Evolutionary conservation across 2,329 filamentous ascomycete species (phyloP).

Genomic region (Colletotrichum sp.): DNA sequence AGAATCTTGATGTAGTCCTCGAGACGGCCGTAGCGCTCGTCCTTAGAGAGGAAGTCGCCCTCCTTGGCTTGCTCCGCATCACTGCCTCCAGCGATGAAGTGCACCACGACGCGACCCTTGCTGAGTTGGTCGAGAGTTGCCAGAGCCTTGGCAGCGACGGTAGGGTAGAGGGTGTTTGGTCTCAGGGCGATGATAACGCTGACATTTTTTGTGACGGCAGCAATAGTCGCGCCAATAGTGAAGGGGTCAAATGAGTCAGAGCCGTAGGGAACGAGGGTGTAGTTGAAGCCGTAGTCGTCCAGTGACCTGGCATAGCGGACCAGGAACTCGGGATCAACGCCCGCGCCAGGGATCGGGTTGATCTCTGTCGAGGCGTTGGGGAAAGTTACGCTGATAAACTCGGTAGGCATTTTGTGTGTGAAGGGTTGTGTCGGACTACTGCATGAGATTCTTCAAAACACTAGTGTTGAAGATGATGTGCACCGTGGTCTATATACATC

Average conservation of each 20-base stretch:
- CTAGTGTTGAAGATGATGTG: neutral
- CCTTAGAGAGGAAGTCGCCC: constrained; percentile 64
- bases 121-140: constrained; percentile 67
- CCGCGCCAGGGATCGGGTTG: constrained; percentile 53
- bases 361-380: constrained; percentile 63
- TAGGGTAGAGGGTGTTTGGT: constrained; percentile 67
- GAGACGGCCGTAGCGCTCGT: constrained; percentile 60
- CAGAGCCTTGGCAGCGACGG: constrained; percentile 65
- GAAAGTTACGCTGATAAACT: constrained; percentile 65
- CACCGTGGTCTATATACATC: constrained; percentile 13
- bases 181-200: constrained; percentile 67
- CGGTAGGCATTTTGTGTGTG: constrained; percentile 44
- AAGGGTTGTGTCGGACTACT: neutral
- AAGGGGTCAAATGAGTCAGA: constrained; percentile 62
- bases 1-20: constrained; percentile 69
- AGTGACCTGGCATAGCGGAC: constrained; percentile 60
- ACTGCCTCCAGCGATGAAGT: constrained; percentile 67
- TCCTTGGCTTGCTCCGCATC: constrained; percentile 65
- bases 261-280: constrained; percentile 65
- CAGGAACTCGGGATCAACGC: constrained; percentile 60
- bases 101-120: constrained; percentile 62
- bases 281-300: constrained; percentile 67
- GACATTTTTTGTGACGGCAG: constrained; percentile 60
- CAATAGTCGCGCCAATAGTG: constrained; percentile 64
- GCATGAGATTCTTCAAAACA: neutral